A percentile compares a stretch with the other conserved stretches of the same genome.
These are phyloP conservation scores for Aspergillus latus DNA, from an alignment of 2,329 filamentous ascomycete species.

Conservation along the genomic window DNA sequence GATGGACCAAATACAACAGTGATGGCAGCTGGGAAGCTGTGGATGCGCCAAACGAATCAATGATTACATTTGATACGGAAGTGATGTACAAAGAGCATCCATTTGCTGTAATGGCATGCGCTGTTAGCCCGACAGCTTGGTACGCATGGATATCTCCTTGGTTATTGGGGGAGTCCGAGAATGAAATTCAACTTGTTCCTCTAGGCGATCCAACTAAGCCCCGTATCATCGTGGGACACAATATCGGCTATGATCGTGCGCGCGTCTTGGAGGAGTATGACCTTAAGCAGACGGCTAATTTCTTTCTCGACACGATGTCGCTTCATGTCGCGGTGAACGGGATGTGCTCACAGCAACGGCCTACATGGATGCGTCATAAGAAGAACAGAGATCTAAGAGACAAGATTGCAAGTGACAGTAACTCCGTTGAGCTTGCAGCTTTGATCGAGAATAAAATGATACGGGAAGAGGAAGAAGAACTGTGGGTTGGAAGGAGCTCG, in stretches of 20 bases:
- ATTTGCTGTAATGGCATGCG: conserved; percentile 96
- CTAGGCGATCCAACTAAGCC: conserved; percentile 72
- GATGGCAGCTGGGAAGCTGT: conserved; percentile 73
- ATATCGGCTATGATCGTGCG: conserved; percentile 91
- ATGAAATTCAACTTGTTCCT: conserved; percentile 78
- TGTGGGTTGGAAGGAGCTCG: conserved; percentile 93
- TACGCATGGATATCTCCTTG: conserved; percentile 97
- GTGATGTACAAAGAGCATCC: conserved; percentile 92
- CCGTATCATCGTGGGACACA: conserved; percentile 87
- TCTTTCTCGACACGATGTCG: conserved; percentile 96
- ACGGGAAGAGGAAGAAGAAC: conserved; percentile 82
- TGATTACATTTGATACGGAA: conserved; percentile 93
- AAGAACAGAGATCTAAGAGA: conserved; percentile 85
- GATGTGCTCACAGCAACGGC: conserved; percentile 95
- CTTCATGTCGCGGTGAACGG: conserved; percentile 96
- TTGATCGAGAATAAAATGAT: conserved; percentile 68
- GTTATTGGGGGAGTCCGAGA: conserved; percentile 78
- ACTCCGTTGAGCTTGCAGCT: conserved; percentile 68
- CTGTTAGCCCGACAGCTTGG: conserved; percentile 85
- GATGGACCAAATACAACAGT: conserved; percentile 88
- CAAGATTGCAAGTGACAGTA: conserved; percentile 69
- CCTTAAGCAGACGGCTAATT: conserved; percentile 76
- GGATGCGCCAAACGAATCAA: conserved; percentile 72
- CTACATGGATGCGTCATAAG: conserved; percentile 95
- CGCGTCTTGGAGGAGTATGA: conserved; percentile 87